A percentile compares a stretch with the other conserved stretches of the same genome.
Evolutionary conservation across 2,329 filamentous ascomycete genomes (phyloP).

Genomic region (Aureobasidium sp.): DNA sequence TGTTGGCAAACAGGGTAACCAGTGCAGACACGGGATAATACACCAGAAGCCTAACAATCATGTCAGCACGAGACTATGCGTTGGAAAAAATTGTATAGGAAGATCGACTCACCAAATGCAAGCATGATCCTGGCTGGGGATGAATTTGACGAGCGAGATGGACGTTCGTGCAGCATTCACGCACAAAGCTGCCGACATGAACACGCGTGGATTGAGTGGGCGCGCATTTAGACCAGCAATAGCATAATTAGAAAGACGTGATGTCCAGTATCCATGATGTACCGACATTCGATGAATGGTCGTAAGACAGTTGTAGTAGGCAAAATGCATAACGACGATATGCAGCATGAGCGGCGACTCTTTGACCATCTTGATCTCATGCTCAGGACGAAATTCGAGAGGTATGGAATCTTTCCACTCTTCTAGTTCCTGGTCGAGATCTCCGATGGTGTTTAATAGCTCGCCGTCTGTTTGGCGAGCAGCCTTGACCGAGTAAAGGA

Average conservation of each 20-base stretch:
- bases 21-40: slow-evolving; percentile 96
- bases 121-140: slow-evolving; percentile 87
- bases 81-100: neutral
- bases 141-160: slow-evolving; percentile 90
- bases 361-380: slow-evolving; percentile 79
- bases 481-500: slow-evolving; percentile 85
- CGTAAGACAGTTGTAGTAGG: slow-evolving; percentile 95
- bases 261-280: slow-evolving; percentile 97
- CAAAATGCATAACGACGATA: slow-evolving; percentile 88
- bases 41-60: slow-evolving; percentile 61
- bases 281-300: slow-evolving; percentile 98
- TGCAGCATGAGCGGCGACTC: slow-evolving; percentile 93
- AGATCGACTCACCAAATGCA: slow-evolving; percentile 72
- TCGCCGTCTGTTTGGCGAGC: slow-evolving; percentile 89
- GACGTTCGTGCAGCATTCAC: slow-evolving; percentile 88
- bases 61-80: neutral
- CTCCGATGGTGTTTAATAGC: slow-evolving; percentile 88
- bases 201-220: slow-evolving; percentile 87
- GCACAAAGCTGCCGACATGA: slow-evolving; percentile 86
- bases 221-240: slow-evolving; percentile 88
- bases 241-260: slow-evolving; percentile 85
- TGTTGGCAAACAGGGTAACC: slow-evolving; percentile 92
- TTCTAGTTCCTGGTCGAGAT: slow-evolving; percentile 75
- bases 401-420: slow-evolving; percentile 96
- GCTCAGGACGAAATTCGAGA: slow-evolving; percentile 91